Evolutionary conservation across 2,329 filamentous ascomycete species (phyloP), one percentile per base, ranked within the genome.

Genomic region (Penicillium sp.): DNA sequence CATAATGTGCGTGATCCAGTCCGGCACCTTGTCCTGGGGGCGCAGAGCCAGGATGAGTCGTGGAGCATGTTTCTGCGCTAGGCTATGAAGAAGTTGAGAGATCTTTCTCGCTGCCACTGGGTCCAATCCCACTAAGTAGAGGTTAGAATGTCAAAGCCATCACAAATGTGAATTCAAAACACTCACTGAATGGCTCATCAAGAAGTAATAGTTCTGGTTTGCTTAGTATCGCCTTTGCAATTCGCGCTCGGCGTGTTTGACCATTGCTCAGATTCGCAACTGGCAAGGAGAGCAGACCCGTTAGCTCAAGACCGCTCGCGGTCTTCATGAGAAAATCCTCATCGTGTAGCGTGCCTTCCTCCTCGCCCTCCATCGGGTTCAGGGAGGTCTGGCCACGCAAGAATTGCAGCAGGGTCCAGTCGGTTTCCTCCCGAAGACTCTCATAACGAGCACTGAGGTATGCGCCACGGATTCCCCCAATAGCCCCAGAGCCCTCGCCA

Each of bases 371-470:
- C 10, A 85, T 75, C 0, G 90, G 85, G 67, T 97, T 97, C 57
- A 97, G 78, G 58, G 92, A 84, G 3, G 88, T 95, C 67, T 94
- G 88, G 0, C 91, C 91, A 14, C 85, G 82, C 17, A 99, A 75
- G 69, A 91, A 97, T 73, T 96, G 87, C 49, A 82, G 76, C 2
- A 97, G 81, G 0, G 88, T 90, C 74, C 93, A 96, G 72, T 97
- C 94, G 1, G 89, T 95, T 51, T 86, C 87, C 74, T 97, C 93
- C 31, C 90, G 82, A 36, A 88, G 80, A 56, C 89, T 92, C 78
- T 99, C 94, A 71, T 97, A 99, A 37, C 94, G 82, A 16, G 91
- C 91, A 56, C 90, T 91, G 17, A 97, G 77, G 70, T 97, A 97
- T 5, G 91, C 87, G 19, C 89, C 88, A n/a, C 84, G 71, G 5